Percentiles rank a stretch among this genome's conserved stretches.
phyloP scores from a whole-genome alignment of 2,329 filamentous ascomycete genomes.

The Ascocoryne sarcoides region DNA sequence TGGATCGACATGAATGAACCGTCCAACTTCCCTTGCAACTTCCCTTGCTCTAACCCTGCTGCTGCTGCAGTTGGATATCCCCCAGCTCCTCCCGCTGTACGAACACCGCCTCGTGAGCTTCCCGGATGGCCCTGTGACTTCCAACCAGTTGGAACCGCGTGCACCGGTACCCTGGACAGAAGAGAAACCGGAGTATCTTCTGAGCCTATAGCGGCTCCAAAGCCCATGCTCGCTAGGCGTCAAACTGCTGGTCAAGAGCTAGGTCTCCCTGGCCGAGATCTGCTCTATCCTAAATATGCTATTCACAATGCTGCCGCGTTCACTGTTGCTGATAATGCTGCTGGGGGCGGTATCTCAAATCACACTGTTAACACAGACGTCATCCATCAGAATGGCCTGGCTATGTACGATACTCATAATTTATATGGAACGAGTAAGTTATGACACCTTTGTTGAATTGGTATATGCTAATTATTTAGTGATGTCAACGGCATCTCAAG shows the following conservation, averaged over 20 bases:
- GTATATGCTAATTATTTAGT: background rate
- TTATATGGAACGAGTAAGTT: constrained; percentile 55
- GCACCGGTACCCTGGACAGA: constrained; percentile 24
- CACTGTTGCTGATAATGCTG: constrained; percentile 34
- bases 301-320: constrained; percentile 54
- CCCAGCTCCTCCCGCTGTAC: constrained; percentile 53
- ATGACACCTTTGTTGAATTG: background rate
- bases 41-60: constrained; percentile 41
- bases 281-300: constrained; percentile 55
- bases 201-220: background rate
- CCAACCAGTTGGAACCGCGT: constrained; percentile 44
- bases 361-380: constrained; percentile 59
- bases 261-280: constrained; percentile 53
- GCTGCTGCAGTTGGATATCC: constrained; percentile 40
- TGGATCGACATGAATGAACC: constrained; percentile 68
- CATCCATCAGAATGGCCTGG: constrained; percentile 56
- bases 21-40: constrained; percentile 41
- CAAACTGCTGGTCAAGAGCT: constrained; percentile 34
- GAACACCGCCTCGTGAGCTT: constrained; percentile 53
- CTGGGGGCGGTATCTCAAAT: constrained; percentile 40
- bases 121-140: constrained; percentile 62
- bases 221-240: constrained; percentile 1
- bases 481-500: constrained; percentile 46
- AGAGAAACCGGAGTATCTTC: constrained; percentile 8
- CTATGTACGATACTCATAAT: constrained; percentile 70